Evolutionary conservation across 2,329 filamentous ascomycete species (phyloP), one percentile per base, ranked within the genome.

Genomic region (Stenocarpella maydis): DNA sequence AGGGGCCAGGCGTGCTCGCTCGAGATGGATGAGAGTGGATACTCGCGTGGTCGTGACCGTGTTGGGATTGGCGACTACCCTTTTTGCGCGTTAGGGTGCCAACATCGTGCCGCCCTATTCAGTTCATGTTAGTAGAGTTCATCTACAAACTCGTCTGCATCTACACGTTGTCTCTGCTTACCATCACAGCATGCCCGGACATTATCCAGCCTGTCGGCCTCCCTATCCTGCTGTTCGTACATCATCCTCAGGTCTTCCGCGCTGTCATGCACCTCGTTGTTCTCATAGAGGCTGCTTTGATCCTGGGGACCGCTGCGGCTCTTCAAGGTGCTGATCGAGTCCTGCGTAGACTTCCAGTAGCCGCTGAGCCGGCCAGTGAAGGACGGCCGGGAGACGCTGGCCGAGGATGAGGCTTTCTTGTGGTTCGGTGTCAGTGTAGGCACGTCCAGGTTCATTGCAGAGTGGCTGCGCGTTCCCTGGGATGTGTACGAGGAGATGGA

Each of bases 171-270:
- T 14, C 41, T 63, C 19, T 47, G 52, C 91, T 88, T 86, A 95
- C 95, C 96, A 87, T 98, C 96, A 81, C 96, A 99, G 83, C 96
- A 99, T 70, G 95, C 95, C 77, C 96, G 87, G 73, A 99, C 96
- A 79, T 99, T 98, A 85, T 98, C 95, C 75, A 98, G 85, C 72
- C 91, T 87, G 77, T 95, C 92, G 31, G 91, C 85, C 74, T 95
- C 92, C 66, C 89, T 85, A 75, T 95, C 91, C 77, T 94, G 91
- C 72, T 88, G 86, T 80, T 95, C 92, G 75, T 95, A 93, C 72
- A 95, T 90, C 72, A 91, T 87, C 68, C 93, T 86, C 69, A 97
- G 79, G 77, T 98, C 94, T 79, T 97, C 94, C 3, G 92, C 92
- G 75, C 91, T 94, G 77, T 95, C 92, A 72, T 91, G 89, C 19